These are phyloP conservation scores for Chloroidium sp. DNA, from an alignment of 163 green algal genomes.

Conservation along the genomic window DNA sequence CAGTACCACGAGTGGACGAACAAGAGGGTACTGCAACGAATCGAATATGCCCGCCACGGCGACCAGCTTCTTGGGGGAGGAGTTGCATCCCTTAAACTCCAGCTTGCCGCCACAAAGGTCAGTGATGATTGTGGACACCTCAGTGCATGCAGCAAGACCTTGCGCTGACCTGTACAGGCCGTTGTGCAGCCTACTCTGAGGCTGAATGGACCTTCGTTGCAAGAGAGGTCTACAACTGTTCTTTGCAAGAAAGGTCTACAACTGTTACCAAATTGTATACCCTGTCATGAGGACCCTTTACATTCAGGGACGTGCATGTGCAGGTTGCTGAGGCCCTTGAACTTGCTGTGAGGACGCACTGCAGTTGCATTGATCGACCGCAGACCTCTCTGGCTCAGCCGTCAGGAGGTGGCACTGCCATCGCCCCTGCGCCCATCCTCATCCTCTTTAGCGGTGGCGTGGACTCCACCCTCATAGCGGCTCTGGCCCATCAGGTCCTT, in stretches of 20 bases:
- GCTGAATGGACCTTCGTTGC: neutral
- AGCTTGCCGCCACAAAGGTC: neutral
- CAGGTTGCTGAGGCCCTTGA: conserved; percentile 3
- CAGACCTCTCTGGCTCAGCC: neutral
- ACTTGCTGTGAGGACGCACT: neutral
- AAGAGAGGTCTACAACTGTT: neutral
- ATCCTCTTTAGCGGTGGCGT: conserved; percentile 90
- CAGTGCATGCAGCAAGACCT: too few species aligned
- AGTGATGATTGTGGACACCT: too few species aligned
- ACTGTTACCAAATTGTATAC: neutral
- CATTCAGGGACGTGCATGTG: neutral
- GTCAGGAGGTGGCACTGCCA: neutral
- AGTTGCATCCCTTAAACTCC: neutral
- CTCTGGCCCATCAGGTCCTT: conserved; percentile 52
- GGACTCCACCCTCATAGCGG: conserved; percentile 82
- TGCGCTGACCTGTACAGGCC: too few species aligned
- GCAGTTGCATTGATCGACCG: neutral
- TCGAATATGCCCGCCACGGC: conserved; percentile 5
- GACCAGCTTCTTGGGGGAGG: neutral
- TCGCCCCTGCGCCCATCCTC: conserved; percentile 38
- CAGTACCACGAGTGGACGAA: conserved; percentile 8
- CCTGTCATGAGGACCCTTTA: neutral
- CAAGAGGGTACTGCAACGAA: conserved; percentile 8
- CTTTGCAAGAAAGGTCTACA: neutral
- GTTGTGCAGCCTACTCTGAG: neutral